phyloP scores from a whole-genome alignment of 495 filamentous ascomycete species.

The Penicillium coffeae region DNA sequence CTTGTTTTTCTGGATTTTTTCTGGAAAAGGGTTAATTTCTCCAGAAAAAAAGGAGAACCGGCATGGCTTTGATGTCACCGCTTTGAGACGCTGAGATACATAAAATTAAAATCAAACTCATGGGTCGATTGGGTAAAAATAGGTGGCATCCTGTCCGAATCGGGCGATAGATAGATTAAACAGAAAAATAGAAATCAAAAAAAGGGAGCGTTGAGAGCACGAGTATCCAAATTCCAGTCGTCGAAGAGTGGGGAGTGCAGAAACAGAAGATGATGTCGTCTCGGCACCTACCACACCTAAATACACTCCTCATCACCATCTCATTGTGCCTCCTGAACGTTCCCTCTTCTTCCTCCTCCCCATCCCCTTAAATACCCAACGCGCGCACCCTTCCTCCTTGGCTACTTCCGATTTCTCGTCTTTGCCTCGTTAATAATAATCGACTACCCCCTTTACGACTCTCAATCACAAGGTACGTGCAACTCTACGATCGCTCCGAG shows the following conservation, averaged over 20 bases:
- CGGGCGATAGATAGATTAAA: too few relatives aligned
- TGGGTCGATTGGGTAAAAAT: not conserved
- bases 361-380: not conserved
- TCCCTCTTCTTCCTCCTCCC: constrained; percentile 11
- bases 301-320: constrained; percentile 5
- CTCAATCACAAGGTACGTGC: not conserved
- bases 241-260: constrained; percentile 1
- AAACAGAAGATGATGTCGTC: constrained; percentile 23
- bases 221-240: not conserved
- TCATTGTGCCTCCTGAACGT: constrained; percentile 4
- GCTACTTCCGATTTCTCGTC: not conserved
- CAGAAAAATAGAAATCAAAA: not conserved
- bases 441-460: not conserved
- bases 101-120: not conserved
- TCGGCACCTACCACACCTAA: constrained; percentile 32
- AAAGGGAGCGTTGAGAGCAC: not conserved
- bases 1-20: not conserved
- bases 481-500: too few relatives aligned
- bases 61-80: not conserved
- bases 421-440: too few relatives aligned
- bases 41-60: not conserved
- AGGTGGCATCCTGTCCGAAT: too few relatives aligned
- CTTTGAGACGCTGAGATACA: not conserved
- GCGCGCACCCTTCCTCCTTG: not conserved
- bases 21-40: not conserved